phyloP scores from a whole-genome alignment of 2,329 filamentous ascomycete species.

The Aspergillus udagawae region DNA sequence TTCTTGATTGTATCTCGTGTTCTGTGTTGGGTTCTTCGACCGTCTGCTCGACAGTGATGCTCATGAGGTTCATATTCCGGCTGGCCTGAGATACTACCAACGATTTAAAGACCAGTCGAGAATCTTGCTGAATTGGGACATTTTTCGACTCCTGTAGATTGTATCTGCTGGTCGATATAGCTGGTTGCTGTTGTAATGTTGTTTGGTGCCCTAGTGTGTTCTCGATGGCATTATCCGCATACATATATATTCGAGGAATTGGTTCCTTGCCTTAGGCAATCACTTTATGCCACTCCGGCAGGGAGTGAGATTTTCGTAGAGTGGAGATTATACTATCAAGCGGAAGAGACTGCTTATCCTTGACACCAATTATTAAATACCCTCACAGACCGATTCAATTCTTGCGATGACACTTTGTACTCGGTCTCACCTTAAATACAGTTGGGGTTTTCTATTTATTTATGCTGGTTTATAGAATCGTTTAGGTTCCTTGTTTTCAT shows the following conservation, averaged over 20 bases:
- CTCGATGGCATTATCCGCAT: background rate
- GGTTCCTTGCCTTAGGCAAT: background rate
- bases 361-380: background rate
- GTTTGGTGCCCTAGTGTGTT: background rate
- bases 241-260: background rate
- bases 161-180: background rate
- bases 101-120: background rate
- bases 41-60: background rate
- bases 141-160: background rate
- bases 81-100: background rate
- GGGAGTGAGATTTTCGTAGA: background rate
- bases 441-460: too few species aligned
- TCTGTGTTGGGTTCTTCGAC: background rate
- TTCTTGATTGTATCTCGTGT: conserved; percentile 2
- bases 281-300: background rate
- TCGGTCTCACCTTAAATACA: too few species aligned
- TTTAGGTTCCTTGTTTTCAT: fast-evolving
- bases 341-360: background rate
- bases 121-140: background rate
- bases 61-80: background rate
- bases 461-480: too few species aligned
- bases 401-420: too few species aligned
- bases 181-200: background rate
- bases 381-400: background rate
- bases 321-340: background rate